Conservation (phyloP, 805 yeast species). For the Lipomyces oligophaga region DNA sequence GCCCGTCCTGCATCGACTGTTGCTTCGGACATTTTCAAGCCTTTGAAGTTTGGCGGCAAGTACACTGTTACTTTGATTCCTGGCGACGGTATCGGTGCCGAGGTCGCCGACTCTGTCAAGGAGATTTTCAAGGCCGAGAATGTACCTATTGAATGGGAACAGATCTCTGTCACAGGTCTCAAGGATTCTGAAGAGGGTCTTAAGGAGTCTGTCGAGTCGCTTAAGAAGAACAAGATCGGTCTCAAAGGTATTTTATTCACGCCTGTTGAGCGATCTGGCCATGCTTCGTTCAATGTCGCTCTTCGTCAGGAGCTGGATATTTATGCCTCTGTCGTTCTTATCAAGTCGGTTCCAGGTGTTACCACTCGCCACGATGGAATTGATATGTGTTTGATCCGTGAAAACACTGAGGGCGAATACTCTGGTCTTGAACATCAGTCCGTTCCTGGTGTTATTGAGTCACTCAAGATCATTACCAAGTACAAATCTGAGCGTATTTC, state of each 20-base stretch:
- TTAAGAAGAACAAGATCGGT: constrained; percentile 95
- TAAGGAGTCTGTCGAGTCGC: constrained; percentile 61
- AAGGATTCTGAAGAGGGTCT: constrained; percentile 44
- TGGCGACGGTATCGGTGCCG: constrained; percentile 97
- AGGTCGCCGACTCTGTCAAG: constrained; percentile 89
- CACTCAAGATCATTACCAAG: constrained; percentile 85
- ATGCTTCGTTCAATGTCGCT: constrained; percentile 89
- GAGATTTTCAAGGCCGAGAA: constrained; percentile 80
- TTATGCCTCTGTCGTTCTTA: constrained; percentile 89
- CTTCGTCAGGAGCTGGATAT: constrained; percentile 92
- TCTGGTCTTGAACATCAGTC: constrained; percentile 98
- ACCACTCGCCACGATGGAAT: constrained; percentile 82
- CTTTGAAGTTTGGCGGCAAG: constrained; percentile 91
- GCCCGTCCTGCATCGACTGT: constrained; percentile 47
- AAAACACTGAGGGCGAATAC: constrained; percentile 99
- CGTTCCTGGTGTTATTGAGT: constrained; percentile 96
- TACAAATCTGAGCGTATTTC: constrained; percentile 96
- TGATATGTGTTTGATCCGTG: constrained; percentile 93
- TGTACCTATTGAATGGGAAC: constrained; percentile 93
- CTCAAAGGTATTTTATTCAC: constrained; percentile 94
- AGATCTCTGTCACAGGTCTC: constrained; percentile 57
- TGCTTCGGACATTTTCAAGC: constrained; percentile 61
- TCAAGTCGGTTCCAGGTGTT: constrained; percentile 92
- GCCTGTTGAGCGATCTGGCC: constrained; percentile 71
- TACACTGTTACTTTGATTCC: constrained; percentile 93